Evolutionary conservation across 2,329 filamentous ascomycete species (phyloP), one percentile per base, ranked within the genome.

Genomic region (Aspergillus glaucus): DNA sequence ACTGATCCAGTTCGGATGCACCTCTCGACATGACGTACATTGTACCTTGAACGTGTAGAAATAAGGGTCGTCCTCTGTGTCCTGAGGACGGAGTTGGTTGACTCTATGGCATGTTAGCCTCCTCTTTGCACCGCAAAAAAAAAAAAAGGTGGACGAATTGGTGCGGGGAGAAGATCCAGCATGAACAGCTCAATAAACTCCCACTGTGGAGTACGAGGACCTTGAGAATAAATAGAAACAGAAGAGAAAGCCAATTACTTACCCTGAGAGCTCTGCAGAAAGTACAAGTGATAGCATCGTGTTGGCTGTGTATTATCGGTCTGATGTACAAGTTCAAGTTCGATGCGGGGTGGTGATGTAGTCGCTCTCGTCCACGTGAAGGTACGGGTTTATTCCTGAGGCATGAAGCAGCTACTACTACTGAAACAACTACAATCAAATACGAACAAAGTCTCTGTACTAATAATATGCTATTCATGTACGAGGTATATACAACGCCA

Each of bases 31-130:
- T 47, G 91, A 95, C n/a, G 89, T 96, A 73, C 93, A 98, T 76
- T 96, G 88, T 32, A 98, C 92, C 66, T 87, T 93, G 81, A 98
- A 97, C 45, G 88, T 96, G 75, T 95, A 98, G 79, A 86, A 95
- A 75, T 96, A 98, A 3, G 90, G 88, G 50, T 79, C 81, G 15
- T 88, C 87, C 59, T 84, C 75, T 6, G 84, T 89, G 68, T 98
- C 93, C 58, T 84, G 77, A 6, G 93, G 93, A 49, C 85, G 85
- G 58, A 98, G 82, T 62, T 93, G 87, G 51, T 90, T 96, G 51
- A 98, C 90, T 42, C 93, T 97, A 61, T 50, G 39, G 15, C 40
- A 44, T 34, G 34, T 59, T 46, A 57, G 54, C 26, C 44, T 14
- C 14, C 32, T 36, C 22, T 36, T 9, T 36, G 14, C 26, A 12